Percentiles rank a stretch among this genome's conserved stretches.
These are phyloP conservation scores for Penicillium tannophilum DNA, from an alignment of 495 filamentous ascomycete genomes.

Conservation along the genomic window DNA sequence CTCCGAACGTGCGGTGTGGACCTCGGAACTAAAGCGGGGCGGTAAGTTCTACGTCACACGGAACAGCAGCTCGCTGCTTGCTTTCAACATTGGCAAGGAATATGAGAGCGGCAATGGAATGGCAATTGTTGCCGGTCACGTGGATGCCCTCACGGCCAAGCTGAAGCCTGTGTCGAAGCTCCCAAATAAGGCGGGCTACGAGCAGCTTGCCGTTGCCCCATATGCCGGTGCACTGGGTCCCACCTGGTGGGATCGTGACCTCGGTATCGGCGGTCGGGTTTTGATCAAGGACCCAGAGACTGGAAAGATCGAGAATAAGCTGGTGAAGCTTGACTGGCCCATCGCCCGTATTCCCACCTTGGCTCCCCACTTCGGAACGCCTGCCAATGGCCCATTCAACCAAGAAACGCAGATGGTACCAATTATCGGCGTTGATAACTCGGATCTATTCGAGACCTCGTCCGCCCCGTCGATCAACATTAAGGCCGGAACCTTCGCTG, in stretches of 20 bases:
- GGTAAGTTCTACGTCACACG: conserved; percentile 88
- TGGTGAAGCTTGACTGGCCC: conserved; percentile 92
- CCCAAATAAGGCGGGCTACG: conserved; percentile 75
- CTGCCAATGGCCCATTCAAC: conserved; percentile 78
- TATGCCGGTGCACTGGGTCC: conserved; percentile 84
- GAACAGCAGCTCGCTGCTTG: conserved; percentile 83
- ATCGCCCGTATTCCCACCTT: conserved; percentile 91
- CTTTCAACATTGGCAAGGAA: conserved; percentile 79
- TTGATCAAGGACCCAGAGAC: conserved; percentile 70
- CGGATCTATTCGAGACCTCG: conserved; percentile 48
- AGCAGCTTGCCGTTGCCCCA: conserved; percentile 89
- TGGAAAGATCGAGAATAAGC: conserved; percentile 78
- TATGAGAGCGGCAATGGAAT: conserved; percentile 88
- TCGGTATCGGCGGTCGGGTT: conserved; percentile 86
- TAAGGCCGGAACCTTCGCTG: conserved; percentile 62
- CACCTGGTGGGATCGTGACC: conserved; percentile 95
- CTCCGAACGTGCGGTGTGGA: conserved; percentile 78
- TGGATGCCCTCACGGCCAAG: conserved; percentile 86
- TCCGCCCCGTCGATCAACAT: conserved; percentile 33
- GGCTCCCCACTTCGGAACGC: conserved; percentile 88
- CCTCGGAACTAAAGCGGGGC: conserved; percentile 68
- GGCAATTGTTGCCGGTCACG: conserved; percentile 80
- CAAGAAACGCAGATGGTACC: conserved; percentile 92
- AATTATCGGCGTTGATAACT: conserved; percentile 85
- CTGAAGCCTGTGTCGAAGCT: conserved; percentile 89